phyloP scores from a whole-genome alignment of 768 basidiomycete species.

The Boletellus emodensis region DNA sequence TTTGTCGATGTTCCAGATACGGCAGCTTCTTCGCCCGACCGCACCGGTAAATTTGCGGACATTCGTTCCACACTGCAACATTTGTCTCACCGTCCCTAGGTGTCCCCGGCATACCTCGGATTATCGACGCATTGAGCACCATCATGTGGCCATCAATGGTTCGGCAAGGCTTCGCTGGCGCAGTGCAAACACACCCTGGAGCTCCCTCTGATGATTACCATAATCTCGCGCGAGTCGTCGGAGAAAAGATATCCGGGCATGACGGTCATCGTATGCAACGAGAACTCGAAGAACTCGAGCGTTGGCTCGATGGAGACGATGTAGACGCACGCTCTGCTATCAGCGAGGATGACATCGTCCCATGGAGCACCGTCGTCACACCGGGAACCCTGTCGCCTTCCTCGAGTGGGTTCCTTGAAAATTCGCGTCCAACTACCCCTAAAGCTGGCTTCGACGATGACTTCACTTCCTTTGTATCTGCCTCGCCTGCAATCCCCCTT shows the following conservation, averaged over 20 bases:
- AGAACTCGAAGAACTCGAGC: conserved; percentile 58
- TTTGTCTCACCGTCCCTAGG: conserved; percentile 28
- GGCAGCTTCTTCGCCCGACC: conserved; percentile 7
- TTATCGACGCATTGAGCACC: conserved; percentile 76
- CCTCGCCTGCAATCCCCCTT: conserved; percentile 31
- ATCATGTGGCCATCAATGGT: conserved; percentile 88
- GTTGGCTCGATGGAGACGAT: conserved; percentile 54
- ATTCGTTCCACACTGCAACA: not conserved
- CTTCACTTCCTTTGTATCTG: conserved; percentile 72
- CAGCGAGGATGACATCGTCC: conserved; percentile 25
- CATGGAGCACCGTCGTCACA: conserved; percentile 39
- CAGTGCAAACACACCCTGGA: not conserved
- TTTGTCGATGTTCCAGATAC: conserved; percentile 49
- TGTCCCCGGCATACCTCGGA: conserved; percentile 57
- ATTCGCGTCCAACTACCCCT: conserved; percentile 33
- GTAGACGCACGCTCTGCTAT: conserved; percentile 15
- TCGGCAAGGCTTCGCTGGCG: conserved; percentile 3
- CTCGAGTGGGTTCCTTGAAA: conserved; percentile 16
- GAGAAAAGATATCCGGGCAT: conserved; percentile 20
- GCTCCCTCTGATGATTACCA: conserved; percentile 18
- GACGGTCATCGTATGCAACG: conserved; percentile 36
- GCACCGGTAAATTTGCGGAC: conserved; percentile 12
- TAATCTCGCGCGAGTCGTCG: conserved; percentile 20
- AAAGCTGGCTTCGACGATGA: conserved; percentile 68
- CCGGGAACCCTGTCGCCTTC: conserved; percentile 28